A percentile compares a stretch with the other conserved stretches of the same genome.
phyloP scores from a whole-genome alignment of 768 basidiomycete genomes.

The Mycena sanguinolenta region DNA sequence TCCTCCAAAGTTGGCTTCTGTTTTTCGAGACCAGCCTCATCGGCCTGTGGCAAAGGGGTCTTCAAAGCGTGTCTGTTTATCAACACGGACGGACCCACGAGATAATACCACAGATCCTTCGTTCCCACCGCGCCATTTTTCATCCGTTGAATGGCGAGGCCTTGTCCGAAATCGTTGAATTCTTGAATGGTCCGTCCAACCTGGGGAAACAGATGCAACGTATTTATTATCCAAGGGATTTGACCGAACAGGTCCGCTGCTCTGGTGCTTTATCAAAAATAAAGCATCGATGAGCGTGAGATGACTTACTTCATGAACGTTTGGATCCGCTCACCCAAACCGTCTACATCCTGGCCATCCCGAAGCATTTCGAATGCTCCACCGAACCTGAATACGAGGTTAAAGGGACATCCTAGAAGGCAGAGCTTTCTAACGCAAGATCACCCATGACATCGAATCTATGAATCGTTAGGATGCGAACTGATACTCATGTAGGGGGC shows the following conservation, averaged over 20 bases:
- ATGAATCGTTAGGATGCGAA: background rate
- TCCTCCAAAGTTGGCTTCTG: conserved; percentile 47
- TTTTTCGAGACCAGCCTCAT: conserved; percentile 55
- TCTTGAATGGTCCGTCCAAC: conserved; percentile 14
- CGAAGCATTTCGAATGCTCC: conserved; percentile 48
- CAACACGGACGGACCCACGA: conserved; percentile 42
- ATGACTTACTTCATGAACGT: conserved; percentile 55
- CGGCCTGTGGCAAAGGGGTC: conserved; percentile 49
- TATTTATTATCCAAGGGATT: conserved; percentile 42
- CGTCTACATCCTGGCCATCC: conserved; percentile 57
- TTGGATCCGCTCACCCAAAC: conserved; percentile 60
- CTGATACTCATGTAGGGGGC: background rate
- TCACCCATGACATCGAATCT: conserved; percentile 57
- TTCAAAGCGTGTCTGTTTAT: background rate
- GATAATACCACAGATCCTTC: conserved; percentile 61
- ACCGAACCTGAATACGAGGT: conserved; percentile 31
- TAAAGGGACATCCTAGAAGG: background rate
- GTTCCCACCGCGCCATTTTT: conserved; percentile 40
- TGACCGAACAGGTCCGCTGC: conserved; percentile 55
- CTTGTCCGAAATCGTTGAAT: conserved; percentile 23
- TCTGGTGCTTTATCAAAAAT: background rate
- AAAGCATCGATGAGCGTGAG: background rate
- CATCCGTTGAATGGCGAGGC: conserved; percentile 9
- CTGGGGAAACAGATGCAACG: conserved; percentile 25
- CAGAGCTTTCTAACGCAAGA: conserved; percentile 48